phyloP scores from a whole-genome alignment of 2,329 filamentous ascomycete species.

The Colletotrichum sp. region DNA sequence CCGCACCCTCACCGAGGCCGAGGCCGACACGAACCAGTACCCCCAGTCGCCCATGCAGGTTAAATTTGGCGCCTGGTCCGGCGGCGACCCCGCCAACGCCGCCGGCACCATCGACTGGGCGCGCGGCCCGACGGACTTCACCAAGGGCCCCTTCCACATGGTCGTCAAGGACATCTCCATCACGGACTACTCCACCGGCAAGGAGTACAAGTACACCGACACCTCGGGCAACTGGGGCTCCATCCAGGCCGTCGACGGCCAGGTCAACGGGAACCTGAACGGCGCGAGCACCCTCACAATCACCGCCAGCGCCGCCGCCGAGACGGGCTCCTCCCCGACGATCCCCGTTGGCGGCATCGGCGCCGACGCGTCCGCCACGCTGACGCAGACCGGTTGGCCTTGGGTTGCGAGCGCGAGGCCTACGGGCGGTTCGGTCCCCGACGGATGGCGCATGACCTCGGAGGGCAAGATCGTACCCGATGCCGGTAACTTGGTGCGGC shows the following conservation, averaged over 20 bases:
- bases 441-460: constrained; percentile 80
- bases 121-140: constrained; percentile 83
- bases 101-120: constrained; percentile 90
- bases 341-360: constrained; percentile 75
- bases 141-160: constrained; percentile 85
- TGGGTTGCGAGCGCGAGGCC: constrained; percentile 66
- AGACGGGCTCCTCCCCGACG: constrained; percentile 65
- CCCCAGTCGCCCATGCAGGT: constrained; percentile 96
- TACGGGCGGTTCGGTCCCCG: constrained; percentile 66
- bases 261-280: constrained; percentile 71
- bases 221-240: constrained; percentile 79
- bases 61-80: constrained; percentile 91
- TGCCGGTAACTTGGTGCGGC: constrained; percentile 53
- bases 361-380: constrained; percentile 55
- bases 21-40: constrained; percentile 77
- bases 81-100: constrained; percentile 82
- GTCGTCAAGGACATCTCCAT: constrained; percentile 76
- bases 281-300: constrained; percentile 55
- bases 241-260: constrained; percentile 81
- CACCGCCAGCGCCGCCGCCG: constrained; percentile 64
- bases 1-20: constrained; percentile 72
- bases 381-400: constrained; percentile 68
- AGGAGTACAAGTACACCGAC: constrained; percentile 82
- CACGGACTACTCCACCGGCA: constrained; percentile 92
- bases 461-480: constrained; percentile 80